Evolutionary conservation across 2,329 filamentous ascomycete genomes (phyloP), one percentile per base, ranked within the genome.

Genomic region (Sporothrix dimorphospora): DNA sequence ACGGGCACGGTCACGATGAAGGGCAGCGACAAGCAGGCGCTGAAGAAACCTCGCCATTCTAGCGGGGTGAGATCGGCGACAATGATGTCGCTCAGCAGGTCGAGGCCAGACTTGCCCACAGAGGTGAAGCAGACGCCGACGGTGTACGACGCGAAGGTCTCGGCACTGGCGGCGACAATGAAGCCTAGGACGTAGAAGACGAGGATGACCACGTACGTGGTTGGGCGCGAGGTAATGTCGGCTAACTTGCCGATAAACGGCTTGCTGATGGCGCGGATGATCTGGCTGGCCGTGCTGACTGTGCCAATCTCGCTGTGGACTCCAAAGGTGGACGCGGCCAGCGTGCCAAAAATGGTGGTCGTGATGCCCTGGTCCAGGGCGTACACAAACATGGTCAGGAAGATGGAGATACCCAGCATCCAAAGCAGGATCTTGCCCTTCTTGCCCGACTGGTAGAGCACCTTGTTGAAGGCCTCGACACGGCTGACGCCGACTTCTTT

Each of bases 401-500:
- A 78, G 71, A 82, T 79, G 38, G 79, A 81, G 59, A 80, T 68
- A 49, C 75, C 80, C 7, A 82, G 75, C 70, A 81, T 81, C 82
- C 82, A 84, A 1, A 84, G 71, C 12, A 80, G 9, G 61, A 67
- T 49, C 59, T 72, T 70, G n/a, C 72, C 72, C 4, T 75, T 77
- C 61, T 72, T 77, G 65, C 80, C 80, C 1, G 80, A 81, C 75
- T 80, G 77, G 76, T 82, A 81, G 34, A 82, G 77, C 1, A 81
- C 80, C 76, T 80, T 81, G 78, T 81, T 82, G 75, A 82, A 82
- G 72, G 80, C 80, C 75, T 82, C 80, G 61, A 81, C 80, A 30
- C 76, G 77, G 70, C 77, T 78, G 21, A 82, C 80, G 27, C 80
- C 80, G 27, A 78, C 57, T 16, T 71, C 72, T 8, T 34, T 42